Conservation (phyloP, 768 basidiomycete genomes). For the Hygrocybe punicea region DNA sequence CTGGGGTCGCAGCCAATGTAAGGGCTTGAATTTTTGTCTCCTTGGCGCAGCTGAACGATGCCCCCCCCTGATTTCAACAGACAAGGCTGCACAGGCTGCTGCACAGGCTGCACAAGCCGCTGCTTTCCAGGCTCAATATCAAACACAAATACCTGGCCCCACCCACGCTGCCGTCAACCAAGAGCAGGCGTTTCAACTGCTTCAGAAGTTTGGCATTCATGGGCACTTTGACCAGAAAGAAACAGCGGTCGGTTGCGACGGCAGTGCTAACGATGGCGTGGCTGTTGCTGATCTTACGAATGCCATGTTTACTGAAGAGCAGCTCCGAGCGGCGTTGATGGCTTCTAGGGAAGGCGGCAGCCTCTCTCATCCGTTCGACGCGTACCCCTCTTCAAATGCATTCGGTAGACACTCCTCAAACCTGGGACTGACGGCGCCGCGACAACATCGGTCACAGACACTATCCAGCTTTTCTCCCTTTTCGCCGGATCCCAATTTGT, state of each 20-base stretch:
- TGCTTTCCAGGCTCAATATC: slow-evolving; percentile 51
- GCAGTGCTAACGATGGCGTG: slow-evolving; percentile 10
- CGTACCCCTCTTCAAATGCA: background rate
- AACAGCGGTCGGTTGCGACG: slow-evolving; percentile 4
- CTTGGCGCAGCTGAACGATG: no score
- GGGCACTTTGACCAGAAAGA: slow-evolving; percentile 32
- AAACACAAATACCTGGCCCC: slow-evolving; percentile 18
- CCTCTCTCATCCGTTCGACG: background rate
- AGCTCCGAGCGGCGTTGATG: slow-evolving; percentile 15
- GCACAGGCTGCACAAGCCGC: slow-evolving; percentile 69
- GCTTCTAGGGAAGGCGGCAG: slow-evolving; percentile 11
- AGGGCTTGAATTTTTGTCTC: slow-evolving; percentile 22
- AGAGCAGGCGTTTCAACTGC: slow-evolving; percentile 60
- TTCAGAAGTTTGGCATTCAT: slow-evolving; percentile 53
- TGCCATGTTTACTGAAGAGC: slow-evolving; percentile 13
- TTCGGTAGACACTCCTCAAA: slow-evolving; percentile 12
- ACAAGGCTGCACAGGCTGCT: slow-evolving; percentile 88
- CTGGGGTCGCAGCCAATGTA: slow-evolving; percentile 94
- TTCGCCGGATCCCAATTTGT: slow-evolving; percentile 67
- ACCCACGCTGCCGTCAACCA: slow-evolving; percentile 43
- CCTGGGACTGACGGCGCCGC: slow-evolving; percentile 8
- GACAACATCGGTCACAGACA: slow-evolving; percentile 15
- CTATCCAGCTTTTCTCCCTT: slow-evolving; percentile 64
- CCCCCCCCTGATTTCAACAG: slow-evolving; percentile 37
- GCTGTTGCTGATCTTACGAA: slow-evolving; percentile 11